Percentiles rank a stretch among this genome's conserved stretches.
These are phyloP conservation scores for Penicillium turbatum DNA, from an alignment of 495 filamentous ascomycete genomes.

Conservation along the genomic window DNA sequence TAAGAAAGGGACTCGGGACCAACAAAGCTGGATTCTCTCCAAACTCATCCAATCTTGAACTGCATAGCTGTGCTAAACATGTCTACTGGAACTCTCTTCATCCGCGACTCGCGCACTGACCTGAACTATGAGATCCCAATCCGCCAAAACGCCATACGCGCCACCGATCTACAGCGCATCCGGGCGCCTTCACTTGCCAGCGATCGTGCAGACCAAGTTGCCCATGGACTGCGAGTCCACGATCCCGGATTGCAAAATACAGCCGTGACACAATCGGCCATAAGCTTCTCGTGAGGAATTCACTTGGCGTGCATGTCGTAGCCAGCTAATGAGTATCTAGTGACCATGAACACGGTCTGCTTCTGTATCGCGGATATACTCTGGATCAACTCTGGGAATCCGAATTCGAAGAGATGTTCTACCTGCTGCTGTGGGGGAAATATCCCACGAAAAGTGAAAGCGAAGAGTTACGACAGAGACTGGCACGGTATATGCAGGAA, in stretches of 20 bases:
- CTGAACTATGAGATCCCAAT: slow-evolving; percentile 50
- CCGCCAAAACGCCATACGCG: slow-evolving; percentile 43
- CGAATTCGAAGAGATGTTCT: slow-evolving; percentile 38
- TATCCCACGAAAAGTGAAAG: slow-evolving; percentile 24
- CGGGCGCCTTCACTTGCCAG: slow-evolving; percentile 19
- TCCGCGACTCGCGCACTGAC: slow-evolving; percentile 50
- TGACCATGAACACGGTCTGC: slow-evolving; percentile 26
- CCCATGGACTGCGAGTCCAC: slow-evolving; percentile 43
- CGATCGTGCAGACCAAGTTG: slow-evolving; percentile 24
- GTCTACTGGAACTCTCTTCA: slow-evolving; percentile 32
- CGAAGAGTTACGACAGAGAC: slow-evolving; percentile 16
- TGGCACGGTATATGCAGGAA: slow-evolving; percentile 26
- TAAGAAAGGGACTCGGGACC: too few relatives aligned
- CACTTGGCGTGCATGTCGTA: background rate
- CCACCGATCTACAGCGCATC: slow-evolving; percentile 47
- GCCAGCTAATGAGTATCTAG: slow-evolving; percentile 9
- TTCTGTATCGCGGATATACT: slow-evolving; percentile 33
- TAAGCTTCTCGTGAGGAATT: slow-evolving; percentile 49
- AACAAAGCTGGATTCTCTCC: too few relatives aligned
- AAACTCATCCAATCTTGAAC: background rate
- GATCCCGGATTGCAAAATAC: slow-evolving; percentile 56
- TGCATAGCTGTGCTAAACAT: slow-evolving; percentile 9
- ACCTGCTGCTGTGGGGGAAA: slow-evolving; percentile 34
- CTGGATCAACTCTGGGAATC: slow-evolving; percentile 32
- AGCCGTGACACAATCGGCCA: slow-evolving; percentile 43